phyloP scores from a whole-genome alignment of 1,284 basidiomycete genomes.

The Papiliotrema fonsecae region DNA sequence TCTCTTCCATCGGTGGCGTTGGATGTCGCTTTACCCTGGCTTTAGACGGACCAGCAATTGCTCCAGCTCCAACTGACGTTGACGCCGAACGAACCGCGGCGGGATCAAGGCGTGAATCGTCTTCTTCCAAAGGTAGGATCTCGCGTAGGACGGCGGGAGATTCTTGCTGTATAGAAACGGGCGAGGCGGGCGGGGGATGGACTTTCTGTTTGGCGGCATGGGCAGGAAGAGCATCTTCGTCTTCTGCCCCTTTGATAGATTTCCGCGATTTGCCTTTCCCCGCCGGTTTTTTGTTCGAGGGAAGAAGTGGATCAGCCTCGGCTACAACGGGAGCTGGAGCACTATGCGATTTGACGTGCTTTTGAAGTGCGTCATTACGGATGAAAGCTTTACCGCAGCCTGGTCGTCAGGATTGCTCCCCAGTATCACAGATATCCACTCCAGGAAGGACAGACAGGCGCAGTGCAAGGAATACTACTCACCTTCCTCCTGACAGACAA shows the following conservation, averaged over 20 bases:
- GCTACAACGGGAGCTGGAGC: too few relatives aligned
- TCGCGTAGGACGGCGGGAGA: background rate
- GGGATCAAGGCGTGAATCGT: too few relatives aligned
- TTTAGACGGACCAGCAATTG: too few relatives aligned
- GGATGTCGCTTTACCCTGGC: background rate
- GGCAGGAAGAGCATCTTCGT: background rate
- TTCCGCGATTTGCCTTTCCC: too few relatives aligned
- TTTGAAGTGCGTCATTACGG: conserved; percentile 85
- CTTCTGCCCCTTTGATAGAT: too few relatives aligned
- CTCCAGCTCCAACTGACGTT: too few relatives aligned
- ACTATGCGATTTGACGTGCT: conserved; percentile 33
- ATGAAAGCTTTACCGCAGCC: conserved; percentile 95
- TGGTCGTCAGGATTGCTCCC: conserved; percentile 40
- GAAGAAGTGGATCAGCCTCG: too few relatives aligned
- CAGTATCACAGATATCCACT: background rate
- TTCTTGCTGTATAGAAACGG: too few relatives aligned
- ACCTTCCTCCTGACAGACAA: conserved; percentile 67
- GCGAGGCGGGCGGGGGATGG: too few relatives aligned
- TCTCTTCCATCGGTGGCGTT: background rate
- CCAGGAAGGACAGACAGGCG: background rate
- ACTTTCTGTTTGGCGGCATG: background rate
- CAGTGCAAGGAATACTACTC: conserved; percentile 9
- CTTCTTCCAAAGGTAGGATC: background rate
- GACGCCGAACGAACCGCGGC: too few relatives aligned
- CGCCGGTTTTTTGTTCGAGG: too few relatives aligned